A percentile compares a stretch with the other conserved stretches of the same genome.
These are phyloP conservation scores for Akanthomyces lecanii DNA, from an alignment of 2,329 filamentous ascomycete genomes.

Conservation along the genomic window DNA sequence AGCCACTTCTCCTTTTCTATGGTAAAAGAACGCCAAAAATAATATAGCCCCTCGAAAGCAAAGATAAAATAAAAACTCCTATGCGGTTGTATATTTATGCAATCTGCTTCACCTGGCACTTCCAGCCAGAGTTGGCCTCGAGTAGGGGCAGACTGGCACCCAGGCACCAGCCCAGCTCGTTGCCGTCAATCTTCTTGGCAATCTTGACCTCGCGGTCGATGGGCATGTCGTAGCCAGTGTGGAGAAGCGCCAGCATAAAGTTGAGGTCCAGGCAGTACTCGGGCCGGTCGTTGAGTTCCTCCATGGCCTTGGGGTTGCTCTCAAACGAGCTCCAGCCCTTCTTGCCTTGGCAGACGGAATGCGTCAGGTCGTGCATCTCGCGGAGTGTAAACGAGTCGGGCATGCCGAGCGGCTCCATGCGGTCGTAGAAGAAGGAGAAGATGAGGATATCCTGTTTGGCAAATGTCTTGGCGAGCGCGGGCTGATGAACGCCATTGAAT, in stretches of 20 bases:
- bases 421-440: constrained; percentile 97
- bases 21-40: constrained; percentile 3
- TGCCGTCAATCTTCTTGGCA: constrained; percentile 97
- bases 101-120: constrained; percentile 73
- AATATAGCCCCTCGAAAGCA: not conserved
- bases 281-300: constrained; percentile 75
- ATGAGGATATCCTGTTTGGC: constrained; percentile 88
- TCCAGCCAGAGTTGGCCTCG: constrained; percentile 78
- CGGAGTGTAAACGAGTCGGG: constrained; percentile 93
- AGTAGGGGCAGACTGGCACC: constrained; percentile 89
- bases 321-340: constrained; percentile 75
- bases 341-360: constrained; percentile 78
- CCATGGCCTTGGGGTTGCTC: constrained; percentile 69
- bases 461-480: constrained; percentile 87
- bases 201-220: constrained; percentile 94
- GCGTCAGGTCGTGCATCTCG: constrained; percentile 81
- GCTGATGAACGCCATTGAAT: constrained; percentile 96
- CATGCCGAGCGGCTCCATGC: constrained; percentile 90
- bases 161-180: constrained; percentile 96
- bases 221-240: constrained; percentile 97
- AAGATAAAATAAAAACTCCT: constrained; percentile 18
- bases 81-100: constrained; percentile 40
- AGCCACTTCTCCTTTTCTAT: not conserved
- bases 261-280: constrained; percentile 94
- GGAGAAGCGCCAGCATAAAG: constrained; percentile 89